Conservation (phyloP, 257 asterid genomes). For the Solanum virginianum region DNA sequence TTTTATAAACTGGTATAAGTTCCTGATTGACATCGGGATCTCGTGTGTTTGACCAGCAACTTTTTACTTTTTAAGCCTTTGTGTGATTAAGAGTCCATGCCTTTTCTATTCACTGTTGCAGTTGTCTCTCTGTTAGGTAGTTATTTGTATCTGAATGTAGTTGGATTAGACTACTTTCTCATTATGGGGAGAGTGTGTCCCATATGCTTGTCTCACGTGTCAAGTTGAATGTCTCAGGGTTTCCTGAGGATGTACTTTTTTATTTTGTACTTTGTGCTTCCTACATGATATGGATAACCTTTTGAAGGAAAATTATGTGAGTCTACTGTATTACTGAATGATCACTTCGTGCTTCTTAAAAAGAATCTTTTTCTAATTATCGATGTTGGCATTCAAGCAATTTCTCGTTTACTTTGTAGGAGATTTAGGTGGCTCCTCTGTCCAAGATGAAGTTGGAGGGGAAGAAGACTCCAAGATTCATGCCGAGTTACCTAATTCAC, state of each 20-base stretch:
- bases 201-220: background rate
- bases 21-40: background rate
- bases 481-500: constrained; percentile 73
- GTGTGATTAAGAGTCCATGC: background rate
- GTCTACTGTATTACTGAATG: background rate
- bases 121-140: background rate
- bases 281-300: background rate
- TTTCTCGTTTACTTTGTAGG: constrained; percentile 28
- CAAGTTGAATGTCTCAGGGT: background rate
- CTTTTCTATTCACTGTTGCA: background rate
- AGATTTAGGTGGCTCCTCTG: constrained; percentile 67
- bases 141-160: background rate
- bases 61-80: background rate
- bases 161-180: background rate
- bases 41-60: background rate
- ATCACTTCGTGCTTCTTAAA: background rate
- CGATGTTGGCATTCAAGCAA: background rate
- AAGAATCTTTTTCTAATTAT: background rate
- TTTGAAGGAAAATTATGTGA: background rate
- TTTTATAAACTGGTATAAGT: background rate
- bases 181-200: background rate
- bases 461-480: constrained; percentile 45
- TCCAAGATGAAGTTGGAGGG: constrained; percentile 66
- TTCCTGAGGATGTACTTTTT: background rate
- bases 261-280: background rate